Evolutionary conservation across 2,329 filamentous ascomycete species (phyloP).

Genomic region (Hysterium pulicare): DNA sequence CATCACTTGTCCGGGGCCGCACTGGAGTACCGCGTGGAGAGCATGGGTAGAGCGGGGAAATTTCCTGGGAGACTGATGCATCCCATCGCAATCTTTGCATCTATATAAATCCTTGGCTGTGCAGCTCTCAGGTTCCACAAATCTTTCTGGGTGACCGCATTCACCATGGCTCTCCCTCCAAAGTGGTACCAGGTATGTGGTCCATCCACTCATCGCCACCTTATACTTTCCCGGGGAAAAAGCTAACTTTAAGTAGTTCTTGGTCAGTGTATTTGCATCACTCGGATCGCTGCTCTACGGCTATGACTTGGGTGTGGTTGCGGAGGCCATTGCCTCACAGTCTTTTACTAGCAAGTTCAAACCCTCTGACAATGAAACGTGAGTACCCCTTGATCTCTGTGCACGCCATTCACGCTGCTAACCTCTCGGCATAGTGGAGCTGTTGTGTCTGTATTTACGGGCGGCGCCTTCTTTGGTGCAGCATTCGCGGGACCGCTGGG

Average conservation of each 20-base stretch:
- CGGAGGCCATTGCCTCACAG: constrained; percentile 51
- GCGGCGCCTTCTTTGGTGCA: constrained; percentile 69
- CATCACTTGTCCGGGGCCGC: no score
- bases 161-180: constrained; percentile 54
- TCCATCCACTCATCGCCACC: background rate
- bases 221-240: no score
- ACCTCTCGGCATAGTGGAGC: constrained; percentile 51
- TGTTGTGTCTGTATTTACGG: constrained; percentile 75
- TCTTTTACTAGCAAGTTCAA: constrained; percentile 43
- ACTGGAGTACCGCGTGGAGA: no score
- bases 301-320: constrained; percentile 60
- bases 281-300: constrained; percentile 58
- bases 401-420: background rate
- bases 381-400: constrained; percentile 4
- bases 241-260: constrained; percentile 53
- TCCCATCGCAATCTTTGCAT: no score
- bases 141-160: no score
- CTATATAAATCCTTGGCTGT: no score
- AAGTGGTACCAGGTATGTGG: constrained; percentile 54
- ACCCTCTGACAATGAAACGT: constrained; percentile 37
- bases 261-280: constrained; percentile 58
- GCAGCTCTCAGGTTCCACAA: no score
- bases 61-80: no score
- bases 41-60: no score
- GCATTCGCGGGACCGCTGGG: constrained; percentile 60